Percentiles rank a stretch among this genome's conserved stretches.
These are phyloP conservation scores for Coniochaeta sp. DNA, from an alignment of 2,329 filamentous ascomycete genomes.

Conservation along the genomic window DNA sequence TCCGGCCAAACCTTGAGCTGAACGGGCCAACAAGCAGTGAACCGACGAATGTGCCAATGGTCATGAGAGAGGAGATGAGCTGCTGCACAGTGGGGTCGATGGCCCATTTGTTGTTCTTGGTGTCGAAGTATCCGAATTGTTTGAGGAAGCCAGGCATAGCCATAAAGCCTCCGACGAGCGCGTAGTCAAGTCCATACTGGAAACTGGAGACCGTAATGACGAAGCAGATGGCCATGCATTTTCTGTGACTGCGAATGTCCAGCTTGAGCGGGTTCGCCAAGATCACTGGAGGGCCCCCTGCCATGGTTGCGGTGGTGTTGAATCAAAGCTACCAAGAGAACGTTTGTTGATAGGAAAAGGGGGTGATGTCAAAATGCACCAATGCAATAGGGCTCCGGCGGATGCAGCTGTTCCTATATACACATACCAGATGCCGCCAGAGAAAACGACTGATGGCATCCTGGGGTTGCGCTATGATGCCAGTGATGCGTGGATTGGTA, in stretches of 20 bases:
- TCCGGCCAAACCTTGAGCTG: conserved; percentile 19
- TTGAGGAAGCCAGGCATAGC: conserved; percentile 27
- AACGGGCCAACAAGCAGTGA: conserved; percentile 23
- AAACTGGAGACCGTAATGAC: conserved; percentile 26
- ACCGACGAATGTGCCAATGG: conserved; percentile 23
- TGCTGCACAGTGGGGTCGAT: conserved; percentile 27
- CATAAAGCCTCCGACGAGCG: conserved; percentile 24
- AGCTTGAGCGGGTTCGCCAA: conserved; percentile 12
- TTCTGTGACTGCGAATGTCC: conserved; percentile 8
- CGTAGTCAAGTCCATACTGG: conserved; percentile 27
- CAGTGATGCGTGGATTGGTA: neutral
- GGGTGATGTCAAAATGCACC: neutral
- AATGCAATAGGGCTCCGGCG: neutral
- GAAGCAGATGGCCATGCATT: conserved; percentile 10
- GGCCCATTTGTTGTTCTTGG: conserved; percentile 16
- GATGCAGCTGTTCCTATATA: neutral
- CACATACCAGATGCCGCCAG: neutral
- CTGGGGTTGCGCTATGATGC: neutral
- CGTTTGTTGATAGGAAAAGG: neutral
- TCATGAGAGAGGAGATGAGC: conserved; percentile 27
- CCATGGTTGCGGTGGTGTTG: conserved; percentile 8
- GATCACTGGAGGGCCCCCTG: conserved; percentile 11
- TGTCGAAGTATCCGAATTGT: conserved; percentile 25
- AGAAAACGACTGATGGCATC: neutral
- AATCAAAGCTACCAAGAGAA: neutral